Evolutionary conservation across 768 basidiomycete genomes (phyloP).

Genomic region (Phanerodontia chrysosporium): DNA sequence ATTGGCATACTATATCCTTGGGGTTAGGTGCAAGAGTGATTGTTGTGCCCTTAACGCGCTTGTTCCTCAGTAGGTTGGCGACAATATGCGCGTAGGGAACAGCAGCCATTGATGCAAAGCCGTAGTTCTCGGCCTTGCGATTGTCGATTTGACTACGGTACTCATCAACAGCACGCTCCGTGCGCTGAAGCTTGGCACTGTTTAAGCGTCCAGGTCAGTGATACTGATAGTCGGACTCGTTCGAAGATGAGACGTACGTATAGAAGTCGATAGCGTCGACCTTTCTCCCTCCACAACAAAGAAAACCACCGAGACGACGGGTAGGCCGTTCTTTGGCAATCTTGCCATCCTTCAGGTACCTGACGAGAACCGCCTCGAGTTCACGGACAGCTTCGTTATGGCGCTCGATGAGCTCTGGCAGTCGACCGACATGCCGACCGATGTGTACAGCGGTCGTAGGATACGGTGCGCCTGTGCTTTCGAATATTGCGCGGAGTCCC

Average conservation of each 20-base stretch:
- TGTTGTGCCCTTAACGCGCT: slow-evolving; percentile 68
- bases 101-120: slow-evolving; percentile 87
- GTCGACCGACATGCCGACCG: slow-evolving; percentile 79
- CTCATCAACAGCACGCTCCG: slow-evolving; percentile 70
- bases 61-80: slow-evolving; percentile 62
- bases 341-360: slow-evolving; percentile 80
- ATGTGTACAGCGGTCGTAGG: slow-evolving; percentile 90
- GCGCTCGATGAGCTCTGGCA: slow-evolving; percentile 87
- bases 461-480: slow-evolving; percentile 69
- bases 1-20: slow-evolving; percentile 68
- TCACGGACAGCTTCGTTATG: slow-evolving; percentile 94
- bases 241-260: slow-evolving; percentile 50
- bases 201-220: slow-evolving; percentile 3
- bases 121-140: slow-evolving; percentile 83
- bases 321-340: slow-evolving; percentile 80
- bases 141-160: slow-evolving; percentile 68
- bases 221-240: not conserved
- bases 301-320: slow-evolving; percentile 70
- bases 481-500: slow-evolving; percentile 75
- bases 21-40: slow-evolving; percentile 83
- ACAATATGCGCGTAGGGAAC: slow-evolving; percentile 87
- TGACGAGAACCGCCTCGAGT: slow-evolving; percentile 84
- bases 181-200: slow-evolving; percentile 47
- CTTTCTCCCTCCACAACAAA: slow-evolving; percentile 81
- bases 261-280: slow-evolving; percentile 94